Percentiles rank a stretch among this genome's conserved stretches.
These are phyloP conservation scores for Lecanicillium sp. DNA, from an alignment of 2,329 filamentous ascomycete genomes.

Conservation along the genomic window DNA sequence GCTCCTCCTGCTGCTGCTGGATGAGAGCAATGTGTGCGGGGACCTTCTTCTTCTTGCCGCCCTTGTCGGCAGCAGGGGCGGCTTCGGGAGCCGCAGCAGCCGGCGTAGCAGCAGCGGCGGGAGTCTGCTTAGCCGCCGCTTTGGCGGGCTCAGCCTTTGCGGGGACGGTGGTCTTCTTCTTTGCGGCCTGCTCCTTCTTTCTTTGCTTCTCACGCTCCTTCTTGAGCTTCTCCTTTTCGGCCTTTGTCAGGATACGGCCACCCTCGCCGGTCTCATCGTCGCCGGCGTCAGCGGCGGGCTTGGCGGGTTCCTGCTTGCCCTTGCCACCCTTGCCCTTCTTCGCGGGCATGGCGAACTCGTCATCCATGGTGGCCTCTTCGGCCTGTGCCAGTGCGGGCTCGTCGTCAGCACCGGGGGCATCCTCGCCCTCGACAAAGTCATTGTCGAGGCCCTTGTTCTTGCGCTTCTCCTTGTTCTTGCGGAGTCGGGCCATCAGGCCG, in stretches of 20 bases:
- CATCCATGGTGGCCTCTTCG: slow-evolving; percentile 72
- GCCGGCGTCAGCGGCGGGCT: slow-evolving; percentile 37
- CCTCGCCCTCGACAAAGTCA: slow-evolving; percentile 59
- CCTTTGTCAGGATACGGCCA: slow-evolving; percentile 82
- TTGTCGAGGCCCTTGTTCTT: slow-evolving; percentile 81
- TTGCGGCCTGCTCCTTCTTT: slow-evolving; percentile 94
- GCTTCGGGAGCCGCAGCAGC: slow-evolving; percentile 22
- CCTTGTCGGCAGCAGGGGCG: slow-evolving; percentile 37
- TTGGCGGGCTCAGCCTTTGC: slow-evolving; percentile 42
- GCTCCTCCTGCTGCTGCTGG: slow-evolving; percentile 76
- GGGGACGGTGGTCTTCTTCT: slow-evolving; percentile 62
- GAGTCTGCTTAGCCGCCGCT: slow-evolving; percentile 40
- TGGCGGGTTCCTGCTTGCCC: slow-evolving; percentile 34
- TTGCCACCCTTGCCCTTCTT: slow-evolving; percentile 62
- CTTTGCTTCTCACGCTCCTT: slow-evolving; percentile 98
- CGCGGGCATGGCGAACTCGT: slow-evolving; percentile 76
- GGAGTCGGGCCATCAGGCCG: slow-evolving; percentile 71
- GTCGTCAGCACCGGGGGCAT: slow-evolving; percentile 29
- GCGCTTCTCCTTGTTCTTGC: slow-evolving; percentile 77
- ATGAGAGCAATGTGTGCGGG: slow-evolving; percentile 64
- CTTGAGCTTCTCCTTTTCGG: slow-evolving; percentile 96
- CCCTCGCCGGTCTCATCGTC: slow-evolving; percentile 46
- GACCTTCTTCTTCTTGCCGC: slow-evolving; percentile 81
- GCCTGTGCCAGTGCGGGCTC: slow-evolving; percentile 55
- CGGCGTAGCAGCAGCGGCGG: slow-evolving; percentile 39